phyloP scores from a whole-genome alignment of 495 filamentous ascomycete genomes.

The Aspergillus ostianus region DNA sequence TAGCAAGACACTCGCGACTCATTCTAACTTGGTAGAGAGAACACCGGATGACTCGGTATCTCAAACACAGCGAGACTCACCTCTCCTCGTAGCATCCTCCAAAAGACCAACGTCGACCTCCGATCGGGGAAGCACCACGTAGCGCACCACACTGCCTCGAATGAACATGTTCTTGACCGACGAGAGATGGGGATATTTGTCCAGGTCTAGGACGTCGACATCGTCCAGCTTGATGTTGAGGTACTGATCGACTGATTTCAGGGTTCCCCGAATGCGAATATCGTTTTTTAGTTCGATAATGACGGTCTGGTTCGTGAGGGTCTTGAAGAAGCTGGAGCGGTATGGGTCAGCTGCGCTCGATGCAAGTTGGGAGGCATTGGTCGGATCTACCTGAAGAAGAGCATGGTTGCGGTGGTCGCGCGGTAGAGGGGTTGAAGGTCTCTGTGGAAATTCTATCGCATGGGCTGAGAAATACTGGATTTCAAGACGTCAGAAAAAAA shows the following conservation, averaged over 20 bases:
- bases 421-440: constrained; percentile 3
- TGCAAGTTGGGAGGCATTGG: not conserved
- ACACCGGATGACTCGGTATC: not conserved
- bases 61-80: constrained; percentile 46
- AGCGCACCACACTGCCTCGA: constrained; percentile 91
- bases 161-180: constrained; percentile 99
- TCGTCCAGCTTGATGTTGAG: constrained; percentile 99
- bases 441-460: not conserved
- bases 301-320: constrained; percentile 92
- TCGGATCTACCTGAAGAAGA: constrained; percentile 47
- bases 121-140: constrained; percentile 85
- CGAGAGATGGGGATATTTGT: constrained; percentile 87
- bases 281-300: constrained; percentile 99
- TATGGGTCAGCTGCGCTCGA: not conserved
- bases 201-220: constrained; percentile 84
- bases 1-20: constrained; percentile 7
- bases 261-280: constrained; percentile 87
- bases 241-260: constrained; percentile 97
- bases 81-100: constrained; percentile 94
- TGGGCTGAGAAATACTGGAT: not conserved
- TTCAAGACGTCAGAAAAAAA: not conserved
- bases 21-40: constrained; percentile 7
- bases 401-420: constrained; percentile 32
- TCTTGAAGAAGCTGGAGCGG: constrained; percentile 89
- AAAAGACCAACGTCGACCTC: constrained; percentile 87